Evolutionary conservation across 371 early-diverging fungal species (phyloP), one percentile per base, ranked within the genome.

Genomic region (Mortierella sp.): DNA sequence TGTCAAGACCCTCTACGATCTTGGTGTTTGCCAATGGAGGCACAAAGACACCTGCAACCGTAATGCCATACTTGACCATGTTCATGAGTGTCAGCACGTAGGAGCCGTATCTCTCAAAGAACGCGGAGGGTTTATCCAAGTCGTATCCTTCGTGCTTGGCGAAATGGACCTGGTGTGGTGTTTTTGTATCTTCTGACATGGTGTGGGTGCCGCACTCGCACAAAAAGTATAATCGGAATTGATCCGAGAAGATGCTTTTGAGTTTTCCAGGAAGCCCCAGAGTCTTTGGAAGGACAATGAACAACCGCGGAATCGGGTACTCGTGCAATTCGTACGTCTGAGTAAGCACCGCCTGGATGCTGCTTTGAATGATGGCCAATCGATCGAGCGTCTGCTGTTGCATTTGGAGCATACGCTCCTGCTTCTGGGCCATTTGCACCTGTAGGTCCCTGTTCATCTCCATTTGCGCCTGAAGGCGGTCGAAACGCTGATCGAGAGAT

Each of bases 151-250:
- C 55, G 19, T 58, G 58, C 8, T 46, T 47, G 16, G 57, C 50
- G 8, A 64, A 26, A 30, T 64, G 64, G 57, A 64, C 51, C 13
- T 64, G 38, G 31, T 64, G 58, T 6, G 51, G 49, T 3, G 31
- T 48, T 26, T 21, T 62, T 41, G 13, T 49, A 27, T 27, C 45
- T n/a, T 6, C 46, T 0, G 55, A 3, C 51, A 42, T 64, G 0
- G 64, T 64, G 26, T 64, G 64, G 16, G 56, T 50, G 0, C 64
- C 64, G n/a, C 64, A 64, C 18, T 64, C 64, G 45, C 57, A 64
- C 23, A 64, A 27, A 45, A 54, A 62, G 38, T 46, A 54, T 3
- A 61, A 42, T 19, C 61, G 52, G 61, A 42, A 61, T 34, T 52
- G 39, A 19, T 61, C 14, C 13, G 53, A 24, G n/a, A 51, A 52